Evolutionary conservation across 345 rosid species (phyloP), one percentile per base, ranked within the genome.

Genomic region (Corchorus capsularis): DNA sequence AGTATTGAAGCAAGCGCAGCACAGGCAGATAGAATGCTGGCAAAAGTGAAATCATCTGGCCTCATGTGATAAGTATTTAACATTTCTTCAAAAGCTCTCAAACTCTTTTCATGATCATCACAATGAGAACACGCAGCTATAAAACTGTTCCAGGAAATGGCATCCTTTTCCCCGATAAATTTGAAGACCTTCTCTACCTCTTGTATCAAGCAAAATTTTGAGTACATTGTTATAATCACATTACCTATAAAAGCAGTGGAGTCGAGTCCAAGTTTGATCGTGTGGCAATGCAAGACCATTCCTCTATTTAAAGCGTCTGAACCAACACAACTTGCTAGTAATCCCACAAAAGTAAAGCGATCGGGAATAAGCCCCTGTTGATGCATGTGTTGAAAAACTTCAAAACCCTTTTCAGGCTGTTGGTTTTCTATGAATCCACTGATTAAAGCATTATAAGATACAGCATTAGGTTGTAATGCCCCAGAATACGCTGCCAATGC

Each of bases 361-460:
- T 91, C 91, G 0, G 90, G 90, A 27, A 79, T 15, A 55, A 84
- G 63, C 41, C 87, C 89, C 63, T 82, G 67, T 10, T 1, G 75
- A 6, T 34, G 84, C 90, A 91, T 84, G 32, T 63, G 66, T 75
- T 80, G 79, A 39, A 85, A 84, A 60, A 82, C 65, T 69, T 85
- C 81, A 41, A 82, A 79, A 20, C 89, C 93, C 60, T 77, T 80
- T 41, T 77, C 81, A 41, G 78, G 75, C 71, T 79, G 81, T 45
- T 73, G 77, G 71, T 81, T 87, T 54, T 91, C 88, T 4, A 83
- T 82, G 71, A 86, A 91, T 41, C 95, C 95, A 65, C 87, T 60
- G 74, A 91, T 80, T 70, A 91, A 19, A 71, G 86, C 85, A 82
- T 91, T 91, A 76, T 77, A 87, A 71, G 93, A 75, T 32, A 89